phyloP scores from a whole-genome alignment of 2,329 filamentous ascomycete genomes.

The Trichoderma semiorbis region DNA sequence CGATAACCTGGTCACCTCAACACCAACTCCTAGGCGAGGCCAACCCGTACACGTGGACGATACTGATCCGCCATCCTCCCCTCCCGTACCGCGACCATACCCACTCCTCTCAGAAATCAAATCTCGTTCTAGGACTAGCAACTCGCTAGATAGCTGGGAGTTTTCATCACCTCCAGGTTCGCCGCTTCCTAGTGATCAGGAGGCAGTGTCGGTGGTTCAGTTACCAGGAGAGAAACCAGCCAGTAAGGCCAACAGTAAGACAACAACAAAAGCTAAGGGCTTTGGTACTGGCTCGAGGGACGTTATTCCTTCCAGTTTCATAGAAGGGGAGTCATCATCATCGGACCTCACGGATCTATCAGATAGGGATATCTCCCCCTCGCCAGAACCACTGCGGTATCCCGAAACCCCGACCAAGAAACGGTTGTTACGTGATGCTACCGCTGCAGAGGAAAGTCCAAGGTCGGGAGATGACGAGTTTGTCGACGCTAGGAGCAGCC shows the following conservation, averaged over 20 bases:
- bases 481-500: constrained; percentile 48
- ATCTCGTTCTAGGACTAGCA: constrained; percentile 41
- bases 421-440: constrained; percentile 13
- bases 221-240: constrained; percentile 17
- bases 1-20: constrained; percentile 55
- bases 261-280: not conserved
- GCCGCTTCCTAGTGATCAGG: constrained; percentile 38
- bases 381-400: not conserved
- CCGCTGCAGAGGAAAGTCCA: constrained; percentile 34
- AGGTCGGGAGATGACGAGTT: constrained; percentile 46
- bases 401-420: constrained; percentile 23
- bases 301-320: constrained; percentile 31
- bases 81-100: constrained; percentile 52
- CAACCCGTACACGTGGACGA: constrained; percentile 47
- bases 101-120: constrained; percentile 51
- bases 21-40: constrained; percentile 58
- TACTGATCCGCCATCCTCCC: constrained; percentile 56
- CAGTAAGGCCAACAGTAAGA: constrained; percentile 20
- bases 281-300: constrained; percentile 20
- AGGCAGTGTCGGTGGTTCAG: constrained; percentile 19
- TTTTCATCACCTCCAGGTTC: constrained; percentile 58
- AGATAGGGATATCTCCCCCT: constrained; percentile 1
- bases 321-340: not conserved
- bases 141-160: constrained; percentile 43
- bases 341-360: constrained; percentile 15